Evolutionary conservation across 768 basidiomycete species (phyloP).

Genomic region (Gelatoporia subvermispora): DNA sequence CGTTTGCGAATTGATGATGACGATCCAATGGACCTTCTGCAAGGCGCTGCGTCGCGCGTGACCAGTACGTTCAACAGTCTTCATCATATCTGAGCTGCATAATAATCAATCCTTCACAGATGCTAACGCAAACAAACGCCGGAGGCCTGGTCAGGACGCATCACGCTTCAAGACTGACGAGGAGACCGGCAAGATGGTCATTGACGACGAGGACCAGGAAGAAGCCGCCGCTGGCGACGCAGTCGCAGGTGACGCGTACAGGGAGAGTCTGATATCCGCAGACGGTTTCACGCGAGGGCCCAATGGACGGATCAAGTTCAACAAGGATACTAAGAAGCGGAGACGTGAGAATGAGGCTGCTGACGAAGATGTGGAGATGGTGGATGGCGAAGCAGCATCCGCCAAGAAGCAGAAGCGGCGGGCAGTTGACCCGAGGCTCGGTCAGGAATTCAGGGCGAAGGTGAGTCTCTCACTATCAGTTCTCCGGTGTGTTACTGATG

Average conservation of each 20-base stretch:
- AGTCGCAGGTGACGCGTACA: slow-evolving; percentile 72
- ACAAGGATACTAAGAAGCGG: slow-evolving; percentile 95
- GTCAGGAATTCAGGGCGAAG: slow-evolving; percentile 95
- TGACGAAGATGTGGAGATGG: slow-evolving; percentile 70
- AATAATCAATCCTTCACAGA: slow-evolving; percentile 27
- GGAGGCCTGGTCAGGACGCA: slow-evolving; percentile 84
- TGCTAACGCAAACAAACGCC: slow-evolving; percentile 38
- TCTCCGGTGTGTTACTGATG: slow-evolving; percentile 7
- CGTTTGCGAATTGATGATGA: slow-evolving; percentile 84
- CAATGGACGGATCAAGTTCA: slow-evolving; percentile 86
- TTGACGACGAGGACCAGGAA: slow-evolving; percentile 51
- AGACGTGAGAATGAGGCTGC: slow-evolving; percentile 58
- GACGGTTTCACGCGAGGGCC: slow-evolving; percentile 88
- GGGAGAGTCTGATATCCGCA: slow-evolving; percentile 73
- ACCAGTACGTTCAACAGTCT: slow-evolving; percentile 43
- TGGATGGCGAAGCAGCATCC: slow-evolving; percentile 50
- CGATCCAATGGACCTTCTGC: slow-evolving; percentile 91
- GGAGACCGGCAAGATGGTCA: slow-evolving; percentile 75
- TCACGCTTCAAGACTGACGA: slow-evolving; percentile 83
- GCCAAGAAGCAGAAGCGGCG: slow-evolving; percentile 45
- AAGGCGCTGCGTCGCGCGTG: slow-evolving; percentile 67
- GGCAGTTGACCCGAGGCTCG: slow-evolving; percentile 55
- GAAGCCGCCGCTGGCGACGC: slow-evolving; percentile 41
- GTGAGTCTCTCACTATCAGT: slow-evolving; percentile 37
- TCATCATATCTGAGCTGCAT: not conserved